phyloP scores from a whole-genome alignment of 768 basidiomycete genomes.

The Sarcodon aspratus region DNA sequence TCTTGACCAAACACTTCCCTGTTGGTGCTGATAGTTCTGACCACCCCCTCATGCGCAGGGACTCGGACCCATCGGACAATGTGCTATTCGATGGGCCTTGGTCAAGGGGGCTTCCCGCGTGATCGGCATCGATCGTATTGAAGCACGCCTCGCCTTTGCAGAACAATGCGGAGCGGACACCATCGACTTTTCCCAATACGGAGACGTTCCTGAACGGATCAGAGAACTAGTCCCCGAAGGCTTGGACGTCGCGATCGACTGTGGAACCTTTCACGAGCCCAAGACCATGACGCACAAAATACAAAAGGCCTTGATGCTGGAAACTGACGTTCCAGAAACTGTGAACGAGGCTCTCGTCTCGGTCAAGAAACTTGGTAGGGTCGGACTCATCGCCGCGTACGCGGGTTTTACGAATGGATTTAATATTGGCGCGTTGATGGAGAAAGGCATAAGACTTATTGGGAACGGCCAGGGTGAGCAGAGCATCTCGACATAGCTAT shows the following conservation, averaged over 20 bases:
- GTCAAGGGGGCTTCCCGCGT: slow-evolving; percentile 60
- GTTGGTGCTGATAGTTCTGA: too few species aligned
- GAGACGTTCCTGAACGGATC: slow-evolving; percentile 39
- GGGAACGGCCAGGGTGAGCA: slow-evolving; percentile 46
- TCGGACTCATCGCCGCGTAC: slow-evolving; percentile 62
- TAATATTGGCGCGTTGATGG: slow-evolving; percentile 68
- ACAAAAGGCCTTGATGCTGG: slow-evolving; percentile 56
- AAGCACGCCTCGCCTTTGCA: slow-evolving; percentile 36
- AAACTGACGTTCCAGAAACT: slow-evolving; percentile 65
- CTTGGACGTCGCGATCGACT: slow-evolving; percentile 52
- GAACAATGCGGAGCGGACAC: slow-evolving; percentile 36
- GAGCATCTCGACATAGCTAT: background rate
- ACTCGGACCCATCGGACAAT: slow-evolving; percentile 57
- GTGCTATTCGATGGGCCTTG: slow-evolving; percentile 46
- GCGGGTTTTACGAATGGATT: slow-evolving; percentile 56
- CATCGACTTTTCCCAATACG: slow-evolving; percentile 44
- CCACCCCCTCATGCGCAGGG: slow-evolving; percentile 34
- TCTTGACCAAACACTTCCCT: background rate
- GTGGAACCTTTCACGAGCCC: slow-evolving; percentile 64
- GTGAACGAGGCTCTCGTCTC: slow-evolving; percentile 35
- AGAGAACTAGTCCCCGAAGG: slow-evolving; percentile 54
- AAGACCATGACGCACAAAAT: slow-evolving; percentile 50
- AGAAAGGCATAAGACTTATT: slow-evolving; percentile 61
- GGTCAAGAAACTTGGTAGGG: slow-evolving; percentile 36
- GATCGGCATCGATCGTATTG: slow-evolving; percentile 60